These are phyloP conservation scores for Monosporascus sp. DNA, from an alignment of 2,329 filamentous ascomycete species.

Conservation along the genomic window DNA sequence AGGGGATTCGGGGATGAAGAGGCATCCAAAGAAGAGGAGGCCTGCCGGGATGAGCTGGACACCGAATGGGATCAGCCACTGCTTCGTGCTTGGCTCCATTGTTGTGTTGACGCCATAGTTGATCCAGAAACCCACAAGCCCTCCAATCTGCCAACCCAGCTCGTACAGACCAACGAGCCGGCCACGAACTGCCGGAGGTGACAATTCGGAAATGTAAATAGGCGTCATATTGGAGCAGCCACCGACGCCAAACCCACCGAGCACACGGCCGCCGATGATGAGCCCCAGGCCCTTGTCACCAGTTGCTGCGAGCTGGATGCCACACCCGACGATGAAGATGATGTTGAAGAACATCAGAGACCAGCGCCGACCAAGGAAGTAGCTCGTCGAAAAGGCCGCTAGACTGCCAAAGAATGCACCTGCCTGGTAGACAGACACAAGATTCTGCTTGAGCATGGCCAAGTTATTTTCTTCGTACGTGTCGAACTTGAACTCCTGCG, in stretches of 20 bases:
- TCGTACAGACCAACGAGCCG: slow-evolving; percentile 63
- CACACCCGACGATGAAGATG: slow-evolving; percentile 66
- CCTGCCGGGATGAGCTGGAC: slow-evolving; percentile 64
- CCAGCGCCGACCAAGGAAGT: slow-evolving; percentile 62
- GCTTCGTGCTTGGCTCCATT: slow-evolving; percentile 38
- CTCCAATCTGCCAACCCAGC: slow-evolving; percentile 59
- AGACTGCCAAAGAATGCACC: slow-evolving; percentile 80
- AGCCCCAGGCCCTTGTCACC: slow-evolving; percentile 56
- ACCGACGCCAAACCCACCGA: slow-evolving; percentile 59
- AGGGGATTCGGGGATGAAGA: slow-evolving; percentile 60
- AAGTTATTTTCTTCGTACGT: slow-evolving; percentile 41
- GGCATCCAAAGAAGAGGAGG: slow-evolving; percentile 51
- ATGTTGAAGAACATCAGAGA: slow-evolving; percentile 56
- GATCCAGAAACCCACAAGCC: slow-evolving; percentile 60
- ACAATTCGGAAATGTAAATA: slow-evolving; percentile 55
- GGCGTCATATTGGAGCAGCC: slow-evolving; percentile 58
- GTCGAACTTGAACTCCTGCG: slow-evolving; percentile 59
- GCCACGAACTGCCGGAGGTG: slow-evolving; percentile 59
- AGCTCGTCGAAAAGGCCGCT: slow-evolving; percentile 58
- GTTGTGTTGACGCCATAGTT: slow-evolving; percentile 56
- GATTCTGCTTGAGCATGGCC: slow-evolving; percentile 63
- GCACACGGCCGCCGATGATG: slow-evolving; percentile 56
- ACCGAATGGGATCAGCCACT: slow-evolving; percentile 61
- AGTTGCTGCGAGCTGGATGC: slow-evolving; percentile 65
- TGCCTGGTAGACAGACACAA: slow-evolving; percentile 76